Conservation (phyloP, 2,329 filamentous ascomycete species). For the Colletotrichum orchidophilum region DNA sequence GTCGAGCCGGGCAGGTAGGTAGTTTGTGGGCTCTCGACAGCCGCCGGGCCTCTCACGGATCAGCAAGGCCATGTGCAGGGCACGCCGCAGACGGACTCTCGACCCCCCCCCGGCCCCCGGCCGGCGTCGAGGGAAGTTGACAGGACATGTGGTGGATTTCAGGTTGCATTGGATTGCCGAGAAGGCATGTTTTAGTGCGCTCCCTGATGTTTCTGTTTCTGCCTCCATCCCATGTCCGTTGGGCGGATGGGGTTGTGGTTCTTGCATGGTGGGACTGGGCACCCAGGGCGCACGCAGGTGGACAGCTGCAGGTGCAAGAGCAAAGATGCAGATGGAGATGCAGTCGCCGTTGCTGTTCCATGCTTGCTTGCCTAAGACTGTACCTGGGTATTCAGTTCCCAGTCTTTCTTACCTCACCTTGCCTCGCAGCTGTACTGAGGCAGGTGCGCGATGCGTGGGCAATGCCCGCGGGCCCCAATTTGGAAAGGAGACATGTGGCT, state of each 20-base stretch:
- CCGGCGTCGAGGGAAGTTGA: slow-evolving; percentile 1
- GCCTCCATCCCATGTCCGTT: neutral
- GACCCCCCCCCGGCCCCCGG: slow-evolving; percentile 3
- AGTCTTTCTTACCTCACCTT: neutral
- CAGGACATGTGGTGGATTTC: slow-evolving; percentile 23
- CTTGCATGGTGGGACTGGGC: neutral
- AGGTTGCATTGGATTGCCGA: slow-evolving; percentile 26
- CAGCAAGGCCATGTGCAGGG: neutral
- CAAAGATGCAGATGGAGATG: neutral
- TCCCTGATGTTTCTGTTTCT: slow-evolving; percentile 26
- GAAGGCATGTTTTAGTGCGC: slow-evolving; percentile 30
- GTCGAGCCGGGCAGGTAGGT: neutral
- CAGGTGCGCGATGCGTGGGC: neutral
- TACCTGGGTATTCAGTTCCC: no score
- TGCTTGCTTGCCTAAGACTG: neutral
- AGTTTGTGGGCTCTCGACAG: slow-evolving; percentile 1
- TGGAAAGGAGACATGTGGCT: neutral
- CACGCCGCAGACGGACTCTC: slow-evolving; percentile 1
- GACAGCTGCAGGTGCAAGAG: slow-evolving; percentile 25
- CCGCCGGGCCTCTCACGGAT: neutral
- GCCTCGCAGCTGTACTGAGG: neutral
- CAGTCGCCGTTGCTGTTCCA: no score
- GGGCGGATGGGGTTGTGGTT: neutral
- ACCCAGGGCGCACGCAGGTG: neutral
- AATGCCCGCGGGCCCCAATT: neutral